Conservation (phyloP, 495 filamentous ascomycete genomes). For the Hypomontagnella submonticulosa region DNA sequence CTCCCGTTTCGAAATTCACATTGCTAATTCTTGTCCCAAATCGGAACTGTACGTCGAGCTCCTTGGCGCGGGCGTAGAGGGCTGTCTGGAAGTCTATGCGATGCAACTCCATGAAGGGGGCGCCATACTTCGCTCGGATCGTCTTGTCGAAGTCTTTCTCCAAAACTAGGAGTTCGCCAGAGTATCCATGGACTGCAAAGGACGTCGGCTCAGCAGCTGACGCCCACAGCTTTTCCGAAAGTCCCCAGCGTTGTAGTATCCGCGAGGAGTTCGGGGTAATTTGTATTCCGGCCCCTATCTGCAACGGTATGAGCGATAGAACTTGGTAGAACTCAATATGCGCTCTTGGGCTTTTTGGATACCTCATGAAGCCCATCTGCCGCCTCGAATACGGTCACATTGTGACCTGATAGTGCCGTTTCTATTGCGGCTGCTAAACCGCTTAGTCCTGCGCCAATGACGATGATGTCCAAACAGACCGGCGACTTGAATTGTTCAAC, state of each 20-base stretch:
- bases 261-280: conserved; percentile 57
- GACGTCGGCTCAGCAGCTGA: conserved; percentile 44
- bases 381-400: conserved; percentile 44
- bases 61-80: conserved; percentile 49
- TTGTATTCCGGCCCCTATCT: conserved; percentile 61
- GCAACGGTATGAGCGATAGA: neutral
- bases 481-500: neutral
- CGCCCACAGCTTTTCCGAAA: conserved; percentile 53
- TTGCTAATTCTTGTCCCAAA: conserved; percentile 46
- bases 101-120: conserved; percentile 57
- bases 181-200: conserved; percentile 45
- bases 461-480: conserved; percentile 56
- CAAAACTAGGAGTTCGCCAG: conserved; percentile 48
- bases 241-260: conserved; percentile 60
- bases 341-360: too few relatives aligned
- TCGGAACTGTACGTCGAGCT: conserved; percentile 51
- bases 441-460: conserved; percentile 69
- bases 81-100: conserved; percentile 57
- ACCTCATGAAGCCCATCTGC: conserved; percentile 46
- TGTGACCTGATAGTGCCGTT: conserved; percentile 42
- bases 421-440: conserved; percentile 66
- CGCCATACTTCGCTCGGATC: conserved; percentile 47
- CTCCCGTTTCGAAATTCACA: conserved; percentile 54
- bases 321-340: too few relatives aligned
- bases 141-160: conserved; percentile 49